A percentile compares a stretch with the other conserved stretches of the same genome.
phyloP scores from a whole-genome alignment of 1,139 yeast genomes.

The Lodderomyces theae region DNA sequence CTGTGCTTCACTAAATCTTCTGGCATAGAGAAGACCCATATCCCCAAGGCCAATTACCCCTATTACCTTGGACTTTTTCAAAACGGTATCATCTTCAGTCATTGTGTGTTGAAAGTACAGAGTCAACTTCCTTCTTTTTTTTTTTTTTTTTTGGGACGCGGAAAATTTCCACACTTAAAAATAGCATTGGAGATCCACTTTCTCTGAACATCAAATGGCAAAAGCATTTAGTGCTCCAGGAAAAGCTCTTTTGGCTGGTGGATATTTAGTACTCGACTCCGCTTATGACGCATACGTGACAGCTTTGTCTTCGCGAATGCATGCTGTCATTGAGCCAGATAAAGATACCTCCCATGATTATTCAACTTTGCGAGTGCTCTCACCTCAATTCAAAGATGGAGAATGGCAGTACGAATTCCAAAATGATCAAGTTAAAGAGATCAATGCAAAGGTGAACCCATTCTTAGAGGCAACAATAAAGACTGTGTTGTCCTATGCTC shows the following conservation, averaged over 20 bases:
- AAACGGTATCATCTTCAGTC: conserved; percentile 5
- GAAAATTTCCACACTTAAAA: not conserved
- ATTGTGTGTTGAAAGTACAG: not conserved
- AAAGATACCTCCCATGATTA: conserved; percentile 15
- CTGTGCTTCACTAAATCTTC: conserved; percentile 73
- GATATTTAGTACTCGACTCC: conserved; percentile 85
- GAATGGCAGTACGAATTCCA: conserved; percentile 57
- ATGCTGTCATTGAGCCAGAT: conserved; percentile 51
- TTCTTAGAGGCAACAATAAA: conserved; percentile 65
- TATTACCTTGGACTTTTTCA: conserved; percentile 43
- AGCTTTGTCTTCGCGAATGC: conserved; percentile 88
- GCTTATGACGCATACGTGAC: conserved; percentile 73
- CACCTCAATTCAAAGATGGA: conserved; percentile 79
- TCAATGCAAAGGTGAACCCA: conserved; percentile 49
- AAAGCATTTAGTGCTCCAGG: conserved; percentile 85
- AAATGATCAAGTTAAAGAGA: conserved; percentile 17
- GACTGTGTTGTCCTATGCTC: conserved; percentile 53
- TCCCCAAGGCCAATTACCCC: conserved; percentile 97
- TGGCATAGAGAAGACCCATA: conserved; percentile 90
- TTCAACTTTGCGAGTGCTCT: conserved; percentile 44
- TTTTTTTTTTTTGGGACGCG: no score
- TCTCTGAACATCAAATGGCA: conserved; percentile 9
- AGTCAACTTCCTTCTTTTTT: no score
- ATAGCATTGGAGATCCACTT: not conserved
- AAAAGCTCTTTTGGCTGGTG: conserved; percentile 91